These are phyloP conservation scores for Neurospora sp. DNA, from an alignment of 495 filamentous ascomycete genomes.

Conservation along the genomic window DNA sequence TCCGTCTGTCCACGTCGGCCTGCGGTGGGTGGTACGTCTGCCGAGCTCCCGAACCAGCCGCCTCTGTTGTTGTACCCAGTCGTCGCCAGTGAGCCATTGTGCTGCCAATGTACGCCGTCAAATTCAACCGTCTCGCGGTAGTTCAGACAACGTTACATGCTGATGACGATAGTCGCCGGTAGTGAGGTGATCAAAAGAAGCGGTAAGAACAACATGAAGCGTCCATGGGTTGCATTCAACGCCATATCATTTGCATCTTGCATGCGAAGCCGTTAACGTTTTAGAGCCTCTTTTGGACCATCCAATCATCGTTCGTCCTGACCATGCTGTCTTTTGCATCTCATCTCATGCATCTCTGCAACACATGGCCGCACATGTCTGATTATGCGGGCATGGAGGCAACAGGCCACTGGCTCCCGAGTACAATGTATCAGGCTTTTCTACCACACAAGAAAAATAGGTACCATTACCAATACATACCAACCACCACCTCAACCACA, in stretches of 20 bases:
- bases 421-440: not conserved
- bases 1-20: not conserved
- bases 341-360: not conserved
- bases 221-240: not conserved
- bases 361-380: not conserved
- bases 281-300: not conserved
- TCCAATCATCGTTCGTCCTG: not conserved
- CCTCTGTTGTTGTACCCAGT: not conserved
- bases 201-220: not conserved
- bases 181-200: not conserved
- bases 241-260: not conserved
- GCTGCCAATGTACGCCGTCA: not conserved
- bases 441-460: not conserved
- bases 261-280: not conserved
- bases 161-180: not conserved
- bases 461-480: not conserved
- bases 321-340: not conserved
- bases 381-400: not conserved
- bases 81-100: not conserved
- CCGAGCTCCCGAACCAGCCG: not conserved
- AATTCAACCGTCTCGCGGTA: not conserved
- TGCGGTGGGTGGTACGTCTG: not conserved
- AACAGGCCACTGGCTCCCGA: not conserved
- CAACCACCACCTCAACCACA: not conserved
- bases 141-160: not conserved